Conservation (phyloP, 257 asterid species). For the Plectranthus barbatus region DNA sequence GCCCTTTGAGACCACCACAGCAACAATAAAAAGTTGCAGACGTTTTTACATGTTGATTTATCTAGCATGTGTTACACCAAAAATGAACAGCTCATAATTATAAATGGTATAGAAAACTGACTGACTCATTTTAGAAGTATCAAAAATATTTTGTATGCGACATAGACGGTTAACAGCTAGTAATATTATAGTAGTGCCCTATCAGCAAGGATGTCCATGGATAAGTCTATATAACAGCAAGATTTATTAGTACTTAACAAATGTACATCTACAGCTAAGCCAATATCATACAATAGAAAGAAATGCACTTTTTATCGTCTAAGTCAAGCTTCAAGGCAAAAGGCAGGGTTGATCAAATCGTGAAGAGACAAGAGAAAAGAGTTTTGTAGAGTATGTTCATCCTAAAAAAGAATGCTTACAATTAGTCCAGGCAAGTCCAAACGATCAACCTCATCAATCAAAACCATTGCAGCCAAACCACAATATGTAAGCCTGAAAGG, state of each 20-base stretch:
- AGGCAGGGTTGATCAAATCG: background rate
- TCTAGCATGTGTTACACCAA: too few relatives aligned
- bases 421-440: constrained; percentile 69
- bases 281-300: too few relatives aligned
- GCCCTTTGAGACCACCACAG: too few relatives aligned
- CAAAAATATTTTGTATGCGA: background rate
- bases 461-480: constrained; percentile 95
- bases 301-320: too few relatives aligned
- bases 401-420: constrained; percentile 36
- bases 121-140: background rate
- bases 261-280: background rate
- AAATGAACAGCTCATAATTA: too few relatives aligned
- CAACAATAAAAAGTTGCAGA: too few relatives aligned
- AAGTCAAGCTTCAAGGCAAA: background rate
- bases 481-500: constrained; percentile 72
- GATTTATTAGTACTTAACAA: background rate
- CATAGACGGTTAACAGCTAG: background rate
- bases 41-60: too few relatives aligned
- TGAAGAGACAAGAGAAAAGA: background rate
- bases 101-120: too few relatives aligned
- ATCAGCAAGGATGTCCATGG: background rate
- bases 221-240: too few relatives aligned
- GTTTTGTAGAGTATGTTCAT: background rate
- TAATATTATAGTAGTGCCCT: background rate
- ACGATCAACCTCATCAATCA: constrained; percentile 71